Evolutionary conservation across 495 filamentous ascomycete species (phyloP).

Genomic region (Tuber brumale): DNA sequence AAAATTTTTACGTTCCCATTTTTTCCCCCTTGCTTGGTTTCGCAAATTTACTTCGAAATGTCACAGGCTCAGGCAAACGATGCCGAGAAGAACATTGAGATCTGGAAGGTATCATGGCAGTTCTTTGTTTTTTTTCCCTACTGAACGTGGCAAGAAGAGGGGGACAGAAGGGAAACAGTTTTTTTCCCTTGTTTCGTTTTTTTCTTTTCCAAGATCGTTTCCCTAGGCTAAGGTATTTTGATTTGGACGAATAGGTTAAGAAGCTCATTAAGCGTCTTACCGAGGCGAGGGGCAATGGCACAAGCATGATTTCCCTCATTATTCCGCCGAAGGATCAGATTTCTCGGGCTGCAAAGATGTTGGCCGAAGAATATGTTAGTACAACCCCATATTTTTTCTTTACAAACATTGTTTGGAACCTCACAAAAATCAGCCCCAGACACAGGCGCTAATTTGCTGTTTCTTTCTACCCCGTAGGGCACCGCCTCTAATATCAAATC

Average conservation of each 20-base stretch:
- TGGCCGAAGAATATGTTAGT: conserved; percentile 98
- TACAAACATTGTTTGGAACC: background rate
- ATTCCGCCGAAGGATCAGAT: conserved; percentile 98
- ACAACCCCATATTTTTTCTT: conserved; percentile 2
- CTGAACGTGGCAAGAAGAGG: background rate
- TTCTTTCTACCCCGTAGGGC: conserved; percentile 50
- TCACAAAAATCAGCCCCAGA: background rate
- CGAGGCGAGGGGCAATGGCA: conserved; percentile 88
- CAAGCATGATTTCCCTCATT: conserved; percentile 97
- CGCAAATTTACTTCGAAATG: conserved; percentile 49
- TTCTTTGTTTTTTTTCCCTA: background rate
- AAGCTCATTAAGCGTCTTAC: conserved; percentile 96
- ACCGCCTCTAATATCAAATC: conserved; percentile 99
- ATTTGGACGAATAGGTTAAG: conserved; percentile 61
- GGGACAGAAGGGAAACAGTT: background rate
- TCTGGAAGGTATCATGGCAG: conserved; percentile 56
- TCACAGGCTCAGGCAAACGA: conserved; percentile 82
- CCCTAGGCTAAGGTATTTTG: conserved; percentile 6
- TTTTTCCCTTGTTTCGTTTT: background rate
- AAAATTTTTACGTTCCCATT: conserved; percentile 12
- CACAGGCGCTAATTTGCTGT: background rate
- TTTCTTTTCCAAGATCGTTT: background rate
- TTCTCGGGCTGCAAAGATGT: conserved; percentile 94
- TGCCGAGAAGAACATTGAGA: conserved; percentile 93
- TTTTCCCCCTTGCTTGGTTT: conserved; percentile 13